Conservation (phyloP, 2,329 filamentous ascomycete species). For the Thielaviopsis cerberus region DNA sequence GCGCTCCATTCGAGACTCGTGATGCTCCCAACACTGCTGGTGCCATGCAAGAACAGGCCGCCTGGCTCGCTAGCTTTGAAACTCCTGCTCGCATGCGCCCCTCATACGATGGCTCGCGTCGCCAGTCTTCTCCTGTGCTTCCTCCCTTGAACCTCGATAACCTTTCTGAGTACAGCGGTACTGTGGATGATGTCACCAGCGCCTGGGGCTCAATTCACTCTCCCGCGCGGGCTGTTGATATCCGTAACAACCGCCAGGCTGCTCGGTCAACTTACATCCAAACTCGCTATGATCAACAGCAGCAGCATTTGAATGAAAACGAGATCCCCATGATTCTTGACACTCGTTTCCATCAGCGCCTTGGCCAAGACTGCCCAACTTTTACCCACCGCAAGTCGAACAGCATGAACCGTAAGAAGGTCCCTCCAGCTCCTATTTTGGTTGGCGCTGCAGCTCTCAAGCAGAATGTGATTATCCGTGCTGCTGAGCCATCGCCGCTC, state of each 20-base stretch:
- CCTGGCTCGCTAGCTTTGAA: slow-evolving; percentile 3
- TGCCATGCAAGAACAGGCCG: slow-evolving; percentile 14
- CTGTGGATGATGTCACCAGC: slow-evolving; percentile 25
- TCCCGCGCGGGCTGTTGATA: slow-evolving; percentile 25
- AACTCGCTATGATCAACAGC: not conserved
- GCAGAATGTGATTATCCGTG: slow-evolving; percentile 27
- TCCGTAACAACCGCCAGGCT: slow-evolving; percentile 22
- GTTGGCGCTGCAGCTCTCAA: slow-evolving; percentile 23
- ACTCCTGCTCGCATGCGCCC: slow-evolving; percentile 11
- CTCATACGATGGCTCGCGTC: slow-evolving; percentile 19
- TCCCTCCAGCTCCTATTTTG: slow-evolving; percentile 37
- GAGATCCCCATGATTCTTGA: slow-evolving; percentile 4
- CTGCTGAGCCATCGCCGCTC: slow-evolving; percentile 31
- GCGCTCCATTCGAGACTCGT: not conserved
- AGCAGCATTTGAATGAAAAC: slow-evolving; percentile 18
- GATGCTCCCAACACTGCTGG: slow-evolving; percentile 17
- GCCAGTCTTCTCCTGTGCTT: slow-evolving; percentile 32
- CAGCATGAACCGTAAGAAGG: slow-evolving; percentile 29
- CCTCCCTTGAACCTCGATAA: slow-evolving; percentile 22
- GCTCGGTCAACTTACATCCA: slow-evolving; percentile 1
- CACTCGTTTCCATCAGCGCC: slow-evolving; percentile 33
- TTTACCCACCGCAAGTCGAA: slow-evolving; percentile 36
- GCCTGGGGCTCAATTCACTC: slow-evolving; percentile 35
- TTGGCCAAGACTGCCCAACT: slow-evolving; percentile 39
- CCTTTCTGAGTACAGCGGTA: slow-evolving; percentile 21